Base-by-base conservation (phyloP, 2,329 filamentous ascomycete genomes). In the Penicillium olsonii region DNA sequence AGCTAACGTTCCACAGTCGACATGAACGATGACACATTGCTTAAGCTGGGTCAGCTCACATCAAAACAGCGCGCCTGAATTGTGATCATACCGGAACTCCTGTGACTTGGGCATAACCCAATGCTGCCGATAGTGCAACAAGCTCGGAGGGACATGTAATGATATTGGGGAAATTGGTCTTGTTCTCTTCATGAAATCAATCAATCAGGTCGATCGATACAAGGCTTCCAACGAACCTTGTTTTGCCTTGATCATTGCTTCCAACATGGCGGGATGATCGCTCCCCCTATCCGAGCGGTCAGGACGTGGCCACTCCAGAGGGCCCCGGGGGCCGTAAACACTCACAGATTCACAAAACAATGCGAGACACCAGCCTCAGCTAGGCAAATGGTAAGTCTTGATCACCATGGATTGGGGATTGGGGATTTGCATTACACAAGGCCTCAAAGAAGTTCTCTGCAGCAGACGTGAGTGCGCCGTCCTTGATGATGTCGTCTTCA, bases 91-190 rank as follows among this genome's bases (percentile, higher is more conserved):
- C 87, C 2, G 87, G 85, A 54, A 85, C 79, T 45, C 81, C 81
- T 12, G 84, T 88, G 38, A 87, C 68, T 24, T 85, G 79, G 18
- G 87, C 87, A 64, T 87, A 90, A 45, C 87, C 88, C 66, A 91
- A 86, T 14, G 88, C 88, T 83, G 89, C 88, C 46, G 87, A 90
- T 62, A 91, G 79, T 11, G 87, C 88, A 7, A 90, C 87, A 84
- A 90, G 89, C 81, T 90, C 87, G 47, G 87, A 88, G 0, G 87
- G 87, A 64, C 87, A 90, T 14, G 87, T 90, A 50, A 90, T 85
- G 57, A 90, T 86, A 42, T 77, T 78, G 1, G 87, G 87, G 44
- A 89, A 89, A 9, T 79, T 75, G 27, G 72, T 78, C 15, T 46
- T 29, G 22, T 53, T 56, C 18, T 49, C 55, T 57, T 18, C 10